A percentile compares a stretch with the other conserved stretches of the same genome.
phyloP scores from a whole-genome alignment of 495 filamentous ascomycete species.

The Hyaloscypha bicolor region DNA sequence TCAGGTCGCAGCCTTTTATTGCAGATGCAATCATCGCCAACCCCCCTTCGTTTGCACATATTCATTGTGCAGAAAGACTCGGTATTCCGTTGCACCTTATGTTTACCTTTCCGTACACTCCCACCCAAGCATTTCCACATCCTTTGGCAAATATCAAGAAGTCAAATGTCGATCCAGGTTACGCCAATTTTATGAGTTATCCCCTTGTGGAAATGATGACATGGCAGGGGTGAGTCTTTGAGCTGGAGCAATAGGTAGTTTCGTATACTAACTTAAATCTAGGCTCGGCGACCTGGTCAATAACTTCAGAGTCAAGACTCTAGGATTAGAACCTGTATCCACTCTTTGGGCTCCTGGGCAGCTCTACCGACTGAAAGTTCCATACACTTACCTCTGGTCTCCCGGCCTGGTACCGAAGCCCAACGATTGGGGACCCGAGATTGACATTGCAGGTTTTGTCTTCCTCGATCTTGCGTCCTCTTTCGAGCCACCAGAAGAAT shows the following conservation, averaged over 20 bases:
- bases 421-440: slow-evolving; percentile 62
- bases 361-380: slow-evolving; percentile 60
- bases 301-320: slow-evolving; percentile 58
- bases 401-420: slow-evolving; percentile 67
- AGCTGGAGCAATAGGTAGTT: neutral
- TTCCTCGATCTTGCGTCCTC: slow-evolving; percentile 64
- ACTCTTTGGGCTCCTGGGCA: slow-evolving; percentile 67
- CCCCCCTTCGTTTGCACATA: slow-evolving; percentile 64
- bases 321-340: slow-evolving; percentile 63
- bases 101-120: slow-evolving; percentile 69
- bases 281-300: slow-evolving; percentile 65
- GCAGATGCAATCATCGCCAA: slow-evolving; percentile 75
- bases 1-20: slow-evolving; percentile 49
- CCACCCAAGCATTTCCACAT: slow-evolving; percentile 70
- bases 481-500: slow-evolving; percentile 56
- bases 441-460: slow-evolving; percentile 65
- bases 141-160: slow-evolving; percentile 70
- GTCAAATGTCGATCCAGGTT: slow-evolving; percentile 59
- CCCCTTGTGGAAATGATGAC: slow-evolving; percentile 62
- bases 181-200: slow-evolving; percentile 75
- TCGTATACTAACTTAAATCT: slow-evolving; percentile 1
- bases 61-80: slow-evolving; percentile 63
- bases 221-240: slow-evolving; percentile 43
- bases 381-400: slow-evolving; percentile 69
- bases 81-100: slow-evolving; percentile 68